Base-by-base conservation (phyloP, 225 moss, liverwort and hornwort genomes). In the Neckera pumila region DNA sequence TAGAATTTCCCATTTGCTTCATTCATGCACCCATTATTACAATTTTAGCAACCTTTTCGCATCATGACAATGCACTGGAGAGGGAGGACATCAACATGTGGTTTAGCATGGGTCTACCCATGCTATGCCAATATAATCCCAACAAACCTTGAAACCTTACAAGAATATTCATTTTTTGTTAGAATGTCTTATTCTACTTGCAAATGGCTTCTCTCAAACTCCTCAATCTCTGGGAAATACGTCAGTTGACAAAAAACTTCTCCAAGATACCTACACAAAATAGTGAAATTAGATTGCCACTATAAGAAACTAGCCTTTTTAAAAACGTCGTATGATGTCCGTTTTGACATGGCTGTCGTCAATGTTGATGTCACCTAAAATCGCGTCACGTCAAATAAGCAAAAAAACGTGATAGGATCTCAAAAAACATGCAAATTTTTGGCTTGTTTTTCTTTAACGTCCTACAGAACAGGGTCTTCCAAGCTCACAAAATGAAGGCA, bases 31-130 rank as follows among this genome's bases (percentile, higher is more conserved):
- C 12, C 7, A n/a, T 36, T 36, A 66, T 3, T 1, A 20, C 36
- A 69, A 40, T 70, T 4, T 40, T 69, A 23, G 14, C 38, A 23
- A 38, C 4, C 25, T 1, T 38, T 70, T 14, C 25, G 14, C 25
- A 71, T 42, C 9, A 42, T 71, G 72, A 14, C 15, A 27, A 43
- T 16, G 27, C 43, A 27, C 1, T 43, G 5, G 3, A 0, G 16
- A 72, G 10, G 17, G 27, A 3, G 22, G 16, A 26, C 0, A 0
- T 42, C 9, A 42, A 9, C 0, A 0, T 16, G 9, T 26, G 5
- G 16, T 71, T 71, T 16, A 25, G 5, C 1, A 26, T 71, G 26
- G 1, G 9, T 0, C 25, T 42, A 4, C 1, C 18, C 6, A 10
- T 0, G 0, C 18, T 47, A 7, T 7, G 4, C 7, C 7, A 12